Evolutionary conservation across 2,329 filamentous ascomycete species (phyloP).

Genomic region (Scolecobasidium constrictum): DNA sequence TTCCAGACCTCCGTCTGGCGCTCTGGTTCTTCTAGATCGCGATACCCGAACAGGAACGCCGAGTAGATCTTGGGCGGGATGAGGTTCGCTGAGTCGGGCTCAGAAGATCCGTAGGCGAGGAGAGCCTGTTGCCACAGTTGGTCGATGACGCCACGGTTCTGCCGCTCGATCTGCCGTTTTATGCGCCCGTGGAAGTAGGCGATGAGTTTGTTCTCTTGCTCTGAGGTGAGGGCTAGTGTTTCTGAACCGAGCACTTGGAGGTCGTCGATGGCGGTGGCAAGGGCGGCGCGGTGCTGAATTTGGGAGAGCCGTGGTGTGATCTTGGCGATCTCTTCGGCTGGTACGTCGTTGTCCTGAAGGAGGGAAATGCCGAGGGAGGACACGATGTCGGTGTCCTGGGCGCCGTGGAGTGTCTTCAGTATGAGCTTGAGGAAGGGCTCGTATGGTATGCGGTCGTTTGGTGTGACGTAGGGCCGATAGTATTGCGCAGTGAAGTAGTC

Average conservation of each 20-base stretch:
- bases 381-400: neutral
- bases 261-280: neutral
- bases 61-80: constrained; percentile 1
- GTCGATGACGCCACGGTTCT: neutral
- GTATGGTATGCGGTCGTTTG: neutral
- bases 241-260: neutral
- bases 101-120: neutral
- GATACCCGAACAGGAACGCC: neutral
- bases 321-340: neutral
- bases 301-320: neutral
- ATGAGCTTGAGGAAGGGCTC: neutral
- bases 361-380: neutral
- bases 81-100: neutral
- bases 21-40: neutral
- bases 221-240: neutral
- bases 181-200: neutral
- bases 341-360: neutral
- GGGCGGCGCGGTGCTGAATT: neutral
- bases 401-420: neutral
- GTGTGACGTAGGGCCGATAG: neutral
- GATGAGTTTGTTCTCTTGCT: constrained; percentile 3
- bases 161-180: neutral
- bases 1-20: constrained; percentile 40
- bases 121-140: neutral
- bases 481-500: neutral